Evolutionary conservation across 148 eudicot genomes (phyloP).

Genomic region (Selenicereus undatus): DNA sequence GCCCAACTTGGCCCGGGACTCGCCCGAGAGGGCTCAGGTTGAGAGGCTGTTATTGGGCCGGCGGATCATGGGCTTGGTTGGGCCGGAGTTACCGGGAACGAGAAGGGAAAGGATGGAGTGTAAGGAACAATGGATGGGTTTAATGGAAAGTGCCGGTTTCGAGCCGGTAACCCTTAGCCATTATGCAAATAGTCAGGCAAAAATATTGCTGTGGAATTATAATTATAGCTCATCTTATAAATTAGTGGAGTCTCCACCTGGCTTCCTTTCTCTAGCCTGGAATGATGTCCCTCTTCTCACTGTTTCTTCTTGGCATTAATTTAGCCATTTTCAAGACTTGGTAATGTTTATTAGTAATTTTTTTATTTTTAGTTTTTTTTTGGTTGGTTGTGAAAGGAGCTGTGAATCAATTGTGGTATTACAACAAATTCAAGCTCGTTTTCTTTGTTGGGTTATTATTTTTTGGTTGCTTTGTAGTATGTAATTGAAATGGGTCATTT

Average conservation of each 20-base stretch:
- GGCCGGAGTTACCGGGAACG: constrained; percentile 42
- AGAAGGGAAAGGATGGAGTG: constrained; percentile 63
- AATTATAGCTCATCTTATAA: constrained; percentile 56
- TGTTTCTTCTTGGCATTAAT: constrained; percentile 83
- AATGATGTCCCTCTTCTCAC: constrained; percentile 64
- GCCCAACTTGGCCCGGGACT: constrained; percentile 59
- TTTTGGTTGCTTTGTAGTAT: not conserved
- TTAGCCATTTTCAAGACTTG: not conserved
- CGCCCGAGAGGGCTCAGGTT: constrained; percentile 50
- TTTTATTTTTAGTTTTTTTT: not conserved
- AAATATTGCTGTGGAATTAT: constrained; percentile 70
- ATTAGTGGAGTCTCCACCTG: constrained; percentile 48
- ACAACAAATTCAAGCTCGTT: not conserved
- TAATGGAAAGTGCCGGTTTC: constrained; percentile 73
- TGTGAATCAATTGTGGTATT: not conserved
- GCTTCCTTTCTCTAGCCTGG: constrained; percentile 85
- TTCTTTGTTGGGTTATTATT: not conserved
- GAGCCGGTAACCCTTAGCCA: constrained; percentile 58
- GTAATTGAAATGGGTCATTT: constrained; percentile 18
- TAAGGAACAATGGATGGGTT: constrained; percentile 54
- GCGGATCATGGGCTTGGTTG: constrained; percentile 53
- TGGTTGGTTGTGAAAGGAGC: not conserved
- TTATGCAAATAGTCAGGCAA: constrained; percentile 84
- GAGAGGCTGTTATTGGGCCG: constrained; percentile 59
- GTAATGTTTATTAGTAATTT: not conserved